phyloP scores from a whole-genome alignment of 768 basidiomycete species.

The Lyophyllum decastes region DNA sequence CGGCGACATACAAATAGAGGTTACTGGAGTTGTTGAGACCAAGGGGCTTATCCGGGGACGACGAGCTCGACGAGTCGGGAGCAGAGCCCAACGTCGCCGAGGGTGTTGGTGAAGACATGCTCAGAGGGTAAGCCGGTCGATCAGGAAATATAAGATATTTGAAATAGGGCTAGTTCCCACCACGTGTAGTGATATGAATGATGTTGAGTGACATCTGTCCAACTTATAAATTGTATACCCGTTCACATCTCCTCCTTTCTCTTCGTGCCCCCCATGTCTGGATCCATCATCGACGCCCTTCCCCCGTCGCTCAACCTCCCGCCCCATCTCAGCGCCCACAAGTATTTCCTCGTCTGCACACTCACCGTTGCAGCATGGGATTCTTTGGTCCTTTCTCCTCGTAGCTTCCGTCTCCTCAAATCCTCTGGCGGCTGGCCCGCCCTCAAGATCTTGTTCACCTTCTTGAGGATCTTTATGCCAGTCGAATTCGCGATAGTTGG shows the following conservation, averaged over 20 bases:
- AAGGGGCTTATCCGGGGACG: slow-evolving; percentile 7
- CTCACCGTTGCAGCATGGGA: slow-evolving; percentile 91
- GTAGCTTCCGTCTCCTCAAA: slow-evolving; percentile 72
- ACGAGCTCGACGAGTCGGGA: slow-evolving; percentile 12
- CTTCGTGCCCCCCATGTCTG: slow-evolving; percentile 22
- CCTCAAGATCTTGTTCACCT: slow-evolving; percentile 76
- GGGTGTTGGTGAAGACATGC: slow-evolving; percentile 20
- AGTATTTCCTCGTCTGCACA: slow-evolving; percentile 89
- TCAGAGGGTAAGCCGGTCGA: slow-evolving; percentile 5
- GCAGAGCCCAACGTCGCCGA: slow-evolving; percentile 8
- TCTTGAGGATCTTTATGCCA: slow-evolving; percentile 78
- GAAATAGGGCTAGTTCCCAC: slow-evolving; percentile 3
- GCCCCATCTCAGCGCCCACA: slow-evolving; percentile 80
- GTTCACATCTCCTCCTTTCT: slow-evolving; percentile 8
- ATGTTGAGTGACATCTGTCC: not conserved
- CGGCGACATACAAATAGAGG: slow-evolving; percentile 42
- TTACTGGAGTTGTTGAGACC: slow-evolving; percentile 30
- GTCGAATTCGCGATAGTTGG: slow-evolving; percentile 78
- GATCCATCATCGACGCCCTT: slow-evolving; percentile 36
- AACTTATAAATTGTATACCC: slow-evolving; percentile 6
- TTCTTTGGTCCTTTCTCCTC: slow-evolving; percentile 79
- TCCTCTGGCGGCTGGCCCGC: slow-evolving; percentile 69
- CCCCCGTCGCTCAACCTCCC: slow-evolving; percentile 74
- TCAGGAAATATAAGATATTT: not conserved
- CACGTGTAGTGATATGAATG: slow-evolving; percentile 8